phyloP scores from a whole-genome alignment of 768 basidiomycete genomes.

The Amanita rubescens region DNA sequence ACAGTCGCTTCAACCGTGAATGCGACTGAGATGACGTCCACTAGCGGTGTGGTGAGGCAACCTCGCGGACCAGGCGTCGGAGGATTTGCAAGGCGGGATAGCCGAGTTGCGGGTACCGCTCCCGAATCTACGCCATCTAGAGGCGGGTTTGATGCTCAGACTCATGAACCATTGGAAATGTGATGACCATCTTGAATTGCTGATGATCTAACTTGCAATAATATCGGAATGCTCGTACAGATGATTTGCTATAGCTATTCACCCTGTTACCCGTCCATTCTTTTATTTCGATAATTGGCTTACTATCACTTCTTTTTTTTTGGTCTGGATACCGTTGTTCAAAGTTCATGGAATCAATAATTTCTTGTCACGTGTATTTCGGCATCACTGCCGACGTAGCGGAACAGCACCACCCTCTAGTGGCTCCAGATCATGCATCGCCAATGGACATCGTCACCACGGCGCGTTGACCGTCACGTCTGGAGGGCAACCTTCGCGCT shows the following conservation, averaged over 20 bases:
- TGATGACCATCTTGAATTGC: slow-evolving; percentile 29
- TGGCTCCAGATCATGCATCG: too few relatives aligned
- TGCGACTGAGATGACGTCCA: slow-evolving; percentile 27
- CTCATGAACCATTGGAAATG: slow-evolving; percentile 84
- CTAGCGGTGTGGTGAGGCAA: slow-evolving; percentile 67
- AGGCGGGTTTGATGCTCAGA: slow-evolving; percentile 76
- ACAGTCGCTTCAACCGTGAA: not conserved
- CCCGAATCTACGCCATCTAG: slow-evolving; percentile 34
- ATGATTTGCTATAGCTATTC: slow-evolving; percentile 14
- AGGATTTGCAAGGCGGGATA: slow-evolving; percentile 70
- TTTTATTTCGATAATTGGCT: not conserved
- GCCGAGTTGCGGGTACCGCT: slow-evolving; percentile 33
- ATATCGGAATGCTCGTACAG: slow-evolving; percentile 10
- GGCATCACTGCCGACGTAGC: too few relatives aligned
- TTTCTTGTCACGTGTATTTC: not conserved
- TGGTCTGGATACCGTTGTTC: not conserved
- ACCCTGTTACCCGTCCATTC: slow-evolving; percentile 3
- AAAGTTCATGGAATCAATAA: not conserved
- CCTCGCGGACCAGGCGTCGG: slow-evolving; percentile 75
- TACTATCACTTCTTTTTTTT: not conserved
- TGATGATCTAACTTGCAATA: slow-evolving; percentile 11
- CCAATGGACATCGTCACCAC: slow-evolving; percentile 39
- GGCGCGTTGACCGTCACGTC: slow-evolving; percentile 18
- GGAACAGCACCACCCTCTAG: too few relatives aligned
- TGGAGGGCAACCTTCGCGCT: slow-evolving; percentile 67